Base-by-base conservation (phyloP, 129 eudicot species). In the Tagetes patula region DNA sequence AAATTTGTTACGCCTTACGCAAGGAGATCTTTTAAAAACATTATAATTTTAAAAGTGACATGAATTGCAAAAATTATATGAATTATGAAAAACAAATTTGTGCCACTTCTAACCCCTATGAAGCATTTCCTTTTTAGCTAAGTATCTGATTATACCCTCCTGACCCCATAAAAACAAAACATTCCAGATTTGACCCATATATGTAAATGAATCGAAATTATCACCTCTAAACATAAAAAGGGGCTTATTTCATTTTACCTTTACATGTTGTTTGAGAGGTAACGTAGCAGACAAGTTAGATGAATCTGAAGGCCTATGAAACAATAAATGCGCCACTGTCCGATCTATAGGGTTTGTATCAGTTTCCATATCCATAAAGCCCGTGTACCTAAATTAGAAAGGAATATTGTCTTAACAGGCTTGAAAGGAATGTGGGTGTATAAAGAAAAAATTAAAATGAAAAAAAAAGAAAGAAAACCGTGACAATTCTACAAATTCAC, bases 271-370 rank as follows among this genome's bases (percentile, higher is more conserved):
- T 71, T 83, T 85, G 34, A 62, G 72, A 53, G 82, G 69, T 60
- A 65, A 48, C 31, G 82, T 74, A 72, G 84, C 41, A 62, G 90
- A 79, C 72, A 60, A 43, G 40, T 71, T 80, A 38, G 87, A 73
- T 14, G 86, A 61, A 69, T 90, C 96, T 45, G 96, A 82, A 34
- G 98, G 96, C 79, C 96, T 86, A 73, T 94, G 96, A 76, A 94
- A 94, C 83, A 94, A 69, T 54, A 94, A 78, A 81, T 94, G 98
- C 0, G 98, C 98, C 64, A 94, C 73, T 48, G 97, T 86, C 30
- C 98, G 93, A 82, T 94, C 98, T 64, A 94, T 85, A 9, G 98
- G 97, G 62, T 94, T 94, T 20, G 98, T 94, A 69, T 90, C 84
- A 8, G 96, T 86, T 83, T 94, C 98, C 73, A 94, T 86, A 75